Evolutionary conservation across 2,329 filamentous ascomycete species (phyloP).

Genomic region (Hortaea werneckii): DNA sequence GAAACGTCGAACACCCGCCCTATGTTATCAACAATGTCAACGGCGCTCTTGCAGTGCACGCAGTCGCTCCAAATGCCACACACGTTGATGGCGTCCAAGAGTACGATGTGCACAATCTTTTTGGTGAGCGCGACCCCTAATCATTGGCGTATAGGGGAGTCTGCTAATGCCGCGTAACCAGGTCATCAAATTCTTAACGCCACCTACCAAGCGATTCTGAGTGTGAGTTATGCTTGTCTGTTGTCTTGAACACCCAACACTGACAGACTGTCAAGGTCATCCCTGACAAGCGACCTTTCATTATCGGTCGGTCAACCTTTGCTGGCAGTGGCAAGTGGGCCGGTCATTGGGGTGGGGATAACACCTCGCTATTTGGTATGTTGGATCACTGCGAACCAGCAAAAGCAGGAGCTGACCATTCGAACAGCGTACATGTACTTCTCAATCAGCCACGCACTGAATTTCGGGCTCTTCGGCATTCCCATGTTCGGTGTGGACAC

Average conservation of each 20-base stretch:
- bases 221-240: too few relatives aligned
- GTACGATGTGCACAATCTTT: conserved; percentile 79
- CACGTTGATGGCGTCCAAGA: conserved; percentile 63
- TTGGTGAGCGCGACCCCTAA: conserved; percentile 59
- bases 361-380: conserved; percentile 46
- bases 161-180: too few relatives aligned
- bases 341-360: conserved; percentile 34
- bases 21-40: conserved; percentile 67
- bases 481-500: conserved; percentile 48
- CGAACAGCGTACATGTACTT: conserved; percentile 53
- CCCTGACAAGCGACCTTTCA: conserved; percentile 64
- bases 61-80: conserved; percentile 66
- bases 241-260: too few relatives aligned
- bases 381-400: too few relatives aligned
- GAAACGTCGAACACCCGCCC: conserved; percentile 63
- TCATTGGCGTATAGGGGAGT: neutral
- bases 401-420: too few relatives aligned
- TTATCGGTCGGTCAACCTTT: conserved; percentile 76
- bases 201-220: too few relatives aligned
- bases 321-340: conserved; percentile 64
- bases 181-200: conserved; percentile 6
- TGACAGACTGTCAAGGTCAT: conserved; percentile 54
- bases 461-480: conserved; percentile 63
- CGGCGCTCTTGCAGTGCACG: conserved; percentile 62
- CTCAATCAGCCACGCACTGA: conserved; percentile 67